A percentile compares a stretch with the other conserved stretches of the same genome.
These are phyloP conservation scores for Penicillium italicum DNA, from an alignment of 2,329 filamentous ascomycete species.

Conservation along the genomic window DNA sequence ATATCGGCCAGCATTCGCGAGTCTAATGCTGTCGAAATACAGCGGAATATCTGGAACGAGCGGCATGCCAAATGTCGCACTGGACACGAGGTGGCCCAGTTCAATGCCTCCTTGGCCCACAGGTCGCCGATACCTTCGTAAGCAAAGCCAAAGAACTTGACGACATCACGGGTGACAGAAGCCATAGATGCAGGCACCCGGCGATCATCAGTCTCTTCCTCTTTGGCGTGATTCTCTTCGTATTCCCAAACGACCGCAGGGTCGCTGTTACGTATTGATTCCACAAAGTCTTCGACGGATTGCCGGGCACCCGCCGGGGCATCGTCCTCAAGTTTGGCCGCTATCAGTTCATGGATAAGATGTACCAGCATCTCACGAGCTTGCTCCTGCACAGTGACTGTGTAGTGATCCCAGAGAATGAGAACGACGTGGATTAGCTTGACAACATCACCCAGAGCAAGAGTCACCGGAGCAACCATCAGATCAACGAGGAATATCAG, in stretches of 20 bases:
- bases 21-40: slow-evolving; percentile 84
- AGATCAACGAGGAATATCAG: slow-evolving; percentile 92
- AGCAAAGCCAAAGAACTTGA: slow-evolving; percentile 77
- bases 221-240: slow-evolving; percentile 80
- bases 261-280: slow-evolving; percentile 80
- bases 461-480: slow-evolving; percentile 85
- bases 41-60: slow-evolving; percentile 96
- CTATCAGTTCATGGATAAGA: slow-evolving; percentile 91
- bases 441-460: slow-evolving; percentile 75
- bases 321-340: slow-evolving; percentile 71
- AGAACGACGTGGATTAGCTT: slow-evolving; percentile 85
- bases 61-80: slow-evolving; percentile 92
- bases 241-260: slow-evolving; percentile 87
- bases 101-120: slow-evolving; percentile 85
- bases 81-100: slow-evolving; percentile 95
- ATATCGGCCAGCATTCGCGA: slow-evolving; percentile 95
- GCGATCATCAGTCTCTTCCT: slow-evolving; percentile 66
- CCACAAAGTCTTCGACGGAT: slow-evolving; percentile 81
- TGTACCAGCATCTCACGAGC: slow-evolving; percentile 97
- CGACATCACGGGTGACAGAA: slow-evolving; percentile 73
- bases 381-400: slow-evolving; percentile 89
- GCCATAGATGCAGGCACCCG: slow-evolving; percentile 88
- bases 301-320: slow-evolving; percentile 63
- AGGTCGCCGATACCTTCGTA: slow-evolving; percentile 85
- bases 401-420: slow-evolving; percentile 97